phyloP scores from a whole-genome alignment of 2,329 filamentous ascomycete genomes.

The Phialocephala sp. region DNA sequence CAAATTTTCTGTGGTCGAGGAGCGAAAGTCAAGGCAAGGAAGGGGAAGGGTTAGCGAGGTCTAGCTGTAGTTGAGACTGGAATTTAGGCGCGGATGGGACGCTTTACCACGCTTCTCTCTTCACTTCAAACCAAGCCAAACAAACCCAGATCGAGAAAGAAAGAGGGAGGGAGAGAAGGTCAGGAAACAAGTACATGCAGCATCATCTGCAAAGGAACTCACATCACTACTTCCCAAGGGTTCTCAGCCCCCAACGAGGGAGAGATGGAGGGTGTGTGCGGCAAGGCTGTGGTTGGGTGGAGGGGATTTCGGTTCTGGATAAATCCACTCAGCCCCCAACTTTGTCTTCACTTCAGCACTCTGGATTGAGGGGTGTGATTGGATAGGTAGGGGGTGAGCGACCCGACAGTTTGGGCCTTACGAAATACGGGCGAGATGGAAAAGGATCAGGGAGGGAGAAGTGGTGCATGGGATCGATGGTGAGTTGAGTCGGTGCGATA shows the following conservation, averaged over 20 bases:
- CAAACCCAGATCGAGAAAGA: background rate
- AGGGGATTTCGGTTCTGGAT: background rate
- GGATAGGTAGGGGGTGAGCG: background rate
- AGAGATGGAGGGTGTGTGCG: conserved; percentile 4
- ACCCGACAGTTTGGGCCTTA: conserved; percentile 7
- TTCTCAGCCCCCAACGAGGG: conserved; percentile 2
- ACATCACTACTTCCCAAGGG: background rate
- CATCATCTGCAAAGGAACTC: background rate
- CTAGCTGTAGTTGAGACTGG: too few relatives aligned
- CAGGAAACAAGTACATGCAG: background rate
- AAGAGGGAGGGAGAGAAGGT: background rate
- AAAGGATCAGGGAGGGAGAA: too few relatives aligned
- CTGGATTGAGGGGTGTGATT: background rate
- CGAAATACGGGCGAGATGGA: background rate
- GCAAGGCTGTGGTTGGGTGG: background rate
- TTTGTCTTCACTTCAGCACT: conserved; percentile 10
- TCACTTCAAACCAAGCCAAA: background rate
- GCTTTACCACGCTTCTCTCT: background rate
- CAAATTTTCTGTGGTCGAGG: background rate
- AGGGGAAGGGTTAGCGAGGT: too few relatives aligned
- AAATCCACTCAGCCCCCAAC: conserved; percentile 16
- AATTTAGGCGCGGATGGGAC: conserved; percentile 18
- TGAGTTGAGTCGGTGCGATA: conserved; percentile 7
- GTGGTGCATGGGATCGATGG: background rate
- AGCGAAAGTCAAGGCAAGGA: background rate